Base-by-base conservation (phyloP, 1,139 yeast genomes). In the Suhomyces taliae region DNA sequence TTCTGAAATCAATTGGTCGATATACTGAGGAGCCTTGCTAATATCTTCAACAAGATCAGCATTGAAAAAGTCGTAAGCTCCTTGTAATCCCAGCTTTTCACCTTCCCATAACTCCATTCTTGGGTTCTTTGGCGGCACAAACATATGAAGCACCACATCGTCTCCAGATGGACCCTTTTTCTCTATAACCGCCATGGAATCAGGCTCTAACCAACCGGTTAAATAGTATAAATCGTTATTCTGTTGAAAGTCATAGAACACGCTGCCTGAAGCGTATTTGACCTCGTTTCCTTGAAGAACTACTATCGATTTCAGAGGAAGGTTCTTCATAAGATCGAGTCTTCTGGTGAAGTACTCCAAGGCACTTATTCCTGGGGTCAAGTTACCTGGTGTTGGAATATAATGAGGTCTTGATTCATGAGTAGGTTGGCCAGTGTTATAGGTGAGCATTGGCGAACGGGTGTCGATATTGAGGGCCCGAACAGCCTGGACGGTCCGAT, bases 151-250 rank as follows among this genome's bases (percentile, higher is more conserved):
- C 1, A 76, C 63, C 15, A 82, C 69, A 54, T 83, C 83, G 7
- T 81, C 84, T 1, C 74, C 76, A 9, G 66, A 63, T 14, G 81
- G 81, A 19, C 56, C 59, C 27, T 66, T 65, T 57, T 85, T 87
- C 60, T 88, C 95, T 41, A 95, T 68, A 6, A 89, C 71, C 48
- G 86, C 81, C 31, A 90, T 85, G 0, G 96, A 82, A 53, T 87
- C 85, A 2, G 99, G 97, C 62, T 93, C 99, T 50, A 88, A 76
- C 87, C 97, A 91, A 8, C 98, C 98, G 1, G 96, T 85, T 53
- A 93, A 65, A 64, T 93, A 93, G 65, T 70, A 90, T 34, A 95
- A 72, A 63, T 93, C 91, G 47, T 89, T 95, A 59, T 90, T 87
- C 66, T 93, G 99, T 59, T 91, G 95, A 62, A 95, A 95, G 44